Evolutionary conservation across 176 grass and related monocot genomes (phyloP).

Genomic region (Carex pumila): DNA sequence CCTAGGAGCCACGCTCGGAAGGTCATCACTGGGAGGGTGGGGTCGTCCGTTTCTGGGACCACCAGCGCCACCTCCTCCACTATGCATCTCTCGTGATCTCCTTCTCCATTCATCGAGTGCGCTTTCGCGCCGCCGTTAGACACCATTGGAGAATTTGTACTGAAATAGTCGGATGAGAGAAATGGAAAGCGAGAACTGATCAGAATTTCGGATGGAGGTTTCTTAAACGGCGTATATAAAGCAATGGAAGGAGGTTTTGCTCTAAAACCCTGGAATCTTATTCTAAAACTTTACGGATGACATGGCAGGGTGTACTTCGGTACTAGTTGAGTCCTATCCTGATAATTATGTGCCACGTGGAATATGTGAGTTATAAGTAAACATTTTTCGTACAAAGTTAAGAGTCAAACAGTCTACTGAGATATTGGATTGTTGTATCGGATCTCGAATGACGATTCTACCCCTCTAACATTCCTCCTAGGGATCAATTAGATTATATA

Average conservation of each 20-base stretch:
- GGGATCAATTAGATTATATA: not conserved
- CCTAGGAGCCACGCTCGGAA: constrained; percentile 90
- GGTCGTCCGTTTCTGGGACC: constrained; percentile 58
- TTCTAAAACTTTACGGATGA: not conserved
- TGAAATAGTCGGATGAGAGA: not conserved
- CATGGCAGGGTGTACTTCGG: not conserved
- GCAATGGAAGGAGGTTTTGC: not conserved
- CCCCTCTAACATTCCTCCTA: not conserved
- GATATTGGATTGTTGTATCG: not conserved
- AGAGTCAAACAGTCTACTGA: not conserved
- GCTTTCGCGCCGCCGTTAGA: constrained; percentile 13
- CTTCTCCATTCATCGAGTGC: not conserved
- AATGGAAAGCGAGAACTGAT: not conserved
- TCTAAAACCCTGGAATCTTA: not conserved
- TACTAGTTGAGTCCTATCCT: not conserved
- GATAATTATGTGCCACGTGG: not conserved
- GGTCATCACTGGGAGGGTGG: constrained; percentile 78
- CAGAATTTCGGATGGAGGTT: not conserved
- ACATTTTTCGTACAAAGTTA: not conserved
- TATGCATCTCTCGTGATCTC: constrained; percentile 43
- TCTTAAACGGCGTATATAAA: not conserved
- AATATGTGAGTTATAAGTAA: not conserved
- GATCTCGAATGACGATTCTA: not conserved
- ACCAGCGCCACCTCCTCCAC: constrained; percentile 79
- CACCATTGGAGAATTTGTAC: constrained; percentile 17